phyloP scores from a whole-genome alignment of 352 stramenopile genomes.

The Phytophthora hybrid region DNA sequence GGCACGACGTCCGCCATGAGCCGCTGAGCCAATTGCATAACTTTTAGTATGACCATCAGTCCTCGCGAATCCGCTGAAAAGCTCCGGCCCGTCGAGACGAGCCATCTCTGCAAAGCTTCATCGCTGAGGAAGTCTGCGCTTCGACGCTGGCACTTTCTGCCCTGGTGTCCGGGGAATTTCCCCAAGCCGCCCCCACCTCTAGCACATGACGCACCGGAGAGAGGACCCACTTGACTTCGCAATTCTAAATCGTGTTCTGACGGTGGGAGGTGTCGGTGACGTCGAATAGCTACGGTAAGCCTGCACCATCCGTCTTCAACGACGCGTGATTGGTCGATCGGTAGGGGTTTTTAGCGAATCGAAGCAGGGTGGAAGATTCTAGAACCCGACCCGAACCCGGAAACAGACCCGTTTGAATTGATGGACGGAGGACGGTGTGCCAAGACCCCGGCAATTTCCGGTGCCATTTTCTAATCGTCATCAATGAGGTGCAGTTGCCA shows the following conservation, averaged over 20 bases:
- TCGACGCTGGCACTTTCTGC: constrained; percentile 88
- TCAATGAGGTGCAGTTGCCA: neutral
- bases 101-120: constrained; percentile 72
- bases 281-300: neutral
- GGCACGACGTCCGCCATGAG: constrained; percentile 67
- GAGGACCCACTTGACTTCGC: constrained; percentile 84
- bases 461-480: constrained; percentile 7
- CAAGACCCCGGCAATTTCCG: too few species aligned
- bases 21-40: constrained; percentile 93
- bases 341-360: constrained; percentile 19
- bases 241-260: constrained; percentile 95
- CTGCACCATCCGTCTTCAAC: constrained; percentile 30
- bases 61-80: constrained; percentile 64
- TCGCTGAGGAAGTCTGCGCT: constrained; percentile 79
- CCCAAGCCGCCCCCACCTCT: constrained; percentile 67
- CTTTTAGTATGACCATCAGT: constrained; percentile 93
- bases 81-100: constrained; percentile 32
- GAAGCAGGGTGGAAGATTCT: constrained; percentile 22
- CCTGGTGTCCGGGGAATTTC: constrained; percentile 92
- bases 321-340: constrained; percentile 9
- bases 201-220: constrained; percentile 5
- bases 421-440: constrained; percentile 20
- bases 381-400: neutral
- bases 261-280: neutral
- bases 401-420: neutral